Evolutionary conservation across 2,329 filamentous ascomycete species (phyloP).

Genomic region (Zymoseptoria brevis): DNA sequence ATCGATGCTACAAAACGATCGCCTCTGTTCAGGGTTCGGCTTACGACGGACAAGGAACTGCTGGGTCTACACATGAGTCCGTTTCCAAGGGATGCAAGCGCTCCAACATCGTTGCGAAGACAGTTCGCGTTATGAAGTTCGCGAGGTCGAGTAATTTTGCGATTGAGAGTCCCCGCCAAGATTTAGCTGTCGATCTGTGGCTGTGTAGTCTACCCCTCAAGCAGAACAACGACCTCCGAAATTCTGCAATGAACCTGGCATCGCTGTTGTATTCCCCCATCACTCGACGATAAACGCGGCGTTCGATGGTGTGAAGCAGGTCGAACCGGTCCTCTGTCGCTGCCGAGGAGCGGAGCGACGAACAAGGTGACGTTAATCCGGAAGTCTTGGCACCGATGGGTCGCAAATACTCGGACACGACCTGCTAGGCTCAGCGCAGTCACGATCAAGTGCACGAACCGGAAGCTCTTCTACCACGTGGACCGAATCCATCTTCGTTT

Average conservation of each 20-base stretch:
- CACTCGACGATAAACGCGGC: not conserved
- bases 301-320: not conserved
- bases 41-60: too few species aligned
- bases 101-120: too few species aligned
- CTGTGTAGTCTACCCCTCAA: too few species aligned
- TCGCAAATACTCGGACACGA: not conserved
- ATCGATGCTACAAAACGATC: too few species aligned
- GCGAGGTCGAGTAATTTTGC: too few species aligned
- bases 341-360: not conserved
- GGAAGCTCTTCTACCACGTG: not conserved
- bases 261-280: not conserved
- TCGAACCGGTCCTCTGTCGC: not conserved
- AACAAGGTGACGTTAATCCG: not conserved
- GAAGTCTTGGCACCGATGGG: not conserved
- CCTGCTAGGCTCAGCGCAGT: too few species aligned
- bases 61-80: too few species aligned
- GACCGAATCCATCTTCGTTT: not conserved
- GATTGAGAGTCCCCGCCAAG: too few species aligned
- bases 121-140: too few species aligned
- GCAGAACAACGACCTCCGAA: not conserved
- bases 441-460: not conserved
- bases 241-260: not conserved
- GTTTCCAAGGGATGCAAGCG: too few species aligned
- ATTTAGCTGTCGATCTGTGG: too few species aligned
- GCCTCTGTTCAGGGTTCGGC: too few species aligned